phyloP scores from a whole-genome alignment of 2,329 filamentous ascomycete species.

The Cercospora beticola region DNA sequence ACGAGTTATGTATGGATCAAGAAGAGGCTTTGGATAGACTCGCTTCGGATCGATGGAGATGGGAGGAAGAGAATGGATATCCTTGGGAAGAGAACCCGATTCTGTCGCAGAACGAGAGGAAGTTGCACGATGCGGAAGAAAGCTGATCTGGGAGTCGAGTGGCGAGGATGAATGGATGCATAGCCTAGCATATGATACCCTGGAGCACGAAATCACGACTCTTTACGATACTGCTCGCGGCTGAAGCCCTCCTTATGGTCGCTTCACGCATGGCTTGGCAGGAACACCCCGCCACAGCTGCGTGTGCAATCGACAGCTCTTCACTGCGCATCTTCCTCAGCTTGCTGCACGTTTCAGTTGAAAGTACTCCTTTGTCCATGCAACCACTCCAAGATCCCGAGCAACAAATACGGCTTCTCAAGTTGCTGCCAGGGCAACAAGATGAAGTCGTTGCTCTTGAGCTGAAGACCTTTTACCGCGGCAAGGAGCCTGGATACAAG shows the following conservation, averaged over 20 bases:
- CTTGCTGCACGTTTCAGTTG: too few relatives aligned
- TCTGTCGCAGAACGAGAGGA: constrained; percentile 23
- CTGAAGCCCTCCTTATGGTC: not conserved
- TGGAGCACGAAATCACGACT: not conserved
- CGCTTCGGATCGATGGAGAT: constrained; percentile 26
- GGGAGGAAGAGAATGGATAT: constrained; percentile 34
- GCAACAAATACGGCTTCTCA: not conserved
- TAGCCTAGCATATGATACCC: constrained; percentile 10
- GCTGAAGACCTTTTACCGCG: not conserved
- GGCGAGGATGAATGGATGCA: not conserved
- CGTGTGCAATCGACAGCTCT: too few relatives aligned
- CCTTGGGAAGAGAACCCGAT: constrained; percentile 27
- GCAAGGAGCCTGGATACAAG: not conserved
- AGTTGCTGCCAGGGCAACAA: not conserved
- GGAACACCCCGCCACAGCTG: not conserved
- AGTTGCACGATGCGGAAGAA: constrained; percentile 30
- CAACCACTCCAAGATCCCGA: not conserved
- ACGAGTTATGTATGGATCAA: constrained; percentile 31
- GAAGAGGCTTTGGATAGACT: constrained; percentile 34
- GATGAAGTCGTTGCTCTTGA: not conserved
- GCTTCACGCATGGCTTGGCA: not conserved
- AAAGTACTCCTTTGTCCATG: too few relatives aligned
- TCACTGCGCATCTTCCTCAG: too few relatives aligned
- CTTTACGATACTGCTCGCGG: not conserved
- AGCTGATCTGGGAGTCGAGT: not conserved